These are phyloP conservation scores for Boletus sp. DNA, from an alignment of 768 basidiomycete genomes.

Conservation along the genomic window DNA sequence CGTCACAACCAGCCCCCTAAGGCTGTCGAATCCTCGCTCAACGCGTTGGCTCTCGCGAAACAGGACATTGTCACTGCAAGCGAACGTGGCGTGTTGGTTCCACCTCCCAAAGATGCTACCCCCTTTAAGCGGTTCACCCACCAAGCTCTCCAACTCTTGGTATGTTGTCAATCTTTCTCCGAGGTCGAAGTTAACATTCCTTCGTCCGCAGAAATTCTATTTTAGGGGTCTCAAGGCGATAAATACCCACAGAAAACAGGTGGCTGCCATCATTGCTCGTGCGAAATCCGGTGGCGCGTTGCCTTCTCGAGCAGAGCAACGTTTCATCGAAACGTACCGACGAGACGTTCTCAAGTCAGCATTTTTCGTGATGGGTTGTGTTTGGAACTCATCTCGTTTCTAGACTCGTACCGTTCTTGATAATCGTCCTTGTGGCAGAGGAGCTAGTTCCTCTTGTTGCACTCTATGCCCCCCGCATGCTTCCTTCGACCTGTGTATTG, in stretches of 20 bases:
- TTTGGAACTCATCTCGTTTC: slow-evolving; percentile 4
- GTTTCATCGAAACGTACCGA: slow-evolving; percentile 65
- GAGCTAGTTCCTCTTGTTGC: slow-evolving; percentile 83
- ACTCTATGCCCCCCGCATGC: slow-evolving; percentile 78
- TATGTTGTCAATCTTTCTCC: slow-evolving; percentile 22
- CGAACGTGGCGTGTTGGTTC: slow-evolving; percentile 63
- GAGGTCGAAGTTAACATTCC: not conserved
- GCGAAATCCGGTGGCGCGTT: slow-evolving; percentile 58
- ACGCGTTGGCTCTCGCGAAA: slow-evolving; percentile 50
- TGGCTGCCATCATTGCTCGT: slow-evolving; percentile 52
- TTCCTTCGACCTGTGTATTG: slow-evolving; percentile 85
- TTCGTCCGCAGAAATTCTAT: slow-evolving; percentile 71
- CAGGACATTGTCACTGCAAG: slow-evolving; percentile 66
- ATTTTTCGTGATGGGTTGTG: not conserved
- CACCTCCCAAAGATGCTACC: slow-evolving; percentile 62
- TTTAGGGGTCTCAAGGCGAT: slow-evolving; percentile 73
- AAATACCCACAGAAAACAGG: slow-evolving; percentile 56
- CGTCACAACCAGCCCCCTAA: slow-evolving; percentile 21
- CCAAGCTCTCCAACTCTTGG: slow-evolving; percentile 47
- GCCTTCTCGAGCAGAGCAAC: slow-evolving; percentile 64
- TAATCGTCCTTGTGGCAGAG: slow-evolving; percentile 73
- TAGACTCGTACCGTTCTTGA: slow-evolving; percentile 73
- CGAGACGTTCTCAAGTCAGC: slow-evolving; percentile 70
- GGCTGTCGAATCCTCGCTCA: slow-evolving; percentile 19
- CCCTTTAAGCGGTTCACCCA: slow-evolving; percentile 51